Conservation (phyloP, 1,284 basidiomycete genomes). For the Moniliella sp. region DNA sequence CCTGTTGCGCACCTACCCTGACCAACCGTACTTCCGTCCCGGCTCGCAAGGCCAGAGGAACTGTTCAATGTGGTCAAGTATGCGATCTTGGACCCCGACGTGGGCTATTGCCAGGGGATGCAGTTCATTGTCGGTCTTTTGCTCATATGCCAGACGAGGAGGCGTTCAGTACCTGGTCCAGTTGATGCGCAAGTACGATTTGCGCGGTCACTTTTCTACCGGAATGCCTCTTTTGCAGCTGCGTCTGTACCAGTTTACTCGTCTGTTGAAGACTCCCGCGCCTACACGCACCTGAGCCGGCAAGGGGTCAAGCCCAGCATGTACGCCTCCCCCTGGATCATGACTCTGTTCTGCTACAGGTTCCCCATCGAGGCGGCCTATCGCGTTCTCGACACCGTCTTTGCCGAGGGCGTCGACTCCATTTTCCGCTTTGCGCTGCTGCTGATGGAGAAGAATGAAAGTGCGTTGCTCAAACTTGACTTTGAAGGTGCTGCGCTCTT, state of each 20-base stretch:
- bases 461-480: constrained; percentile 28
- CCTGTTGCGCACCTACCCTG: constrained; percentile 70
- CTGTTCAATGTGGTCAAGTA: constrained; percentile 85
- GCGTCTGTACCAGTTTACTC: constrained; percentile 72
- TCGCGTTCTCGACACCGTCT: constrained; percentile 76
- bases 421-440: constrained; percentile 82
- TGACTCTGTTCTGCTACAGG: constrained; percentile 51
- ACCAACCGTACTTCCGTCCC: constrained; percentile 82
- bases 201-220: constrained; percentile 68
- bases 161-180: constrained; percentile 84
- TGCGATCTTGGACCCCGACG: constrained; percentile 78
- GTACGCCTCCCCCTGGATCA: constrained; percentile 92
- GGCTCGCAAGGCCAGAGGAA: neutral
- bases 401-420: constrained; percentile 88
- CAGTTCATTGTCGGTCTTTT: constrained; percentile 76
- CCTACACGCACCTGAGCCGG: constrained; percentile 77
- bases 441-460: constrained; percentile 69
- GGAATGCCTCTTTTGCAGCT: constrained; percentile 93
- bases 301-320: constrained; percentile 76
- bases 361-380: constrained; percentile 84
- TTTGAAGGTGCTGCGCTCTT: constrained; percentile 23
- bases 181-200: constrained; percentile 88
- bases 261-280: constrained; percentile 69
- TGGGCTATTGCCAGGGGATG: constrained; percentile 81
- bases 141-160: constrained; percentile 77